These are phyloP conservation scores for Metrosideros polymorpha DNA, from an alignment of 441 rosid species.

Conservation along the genomic window DNA sequence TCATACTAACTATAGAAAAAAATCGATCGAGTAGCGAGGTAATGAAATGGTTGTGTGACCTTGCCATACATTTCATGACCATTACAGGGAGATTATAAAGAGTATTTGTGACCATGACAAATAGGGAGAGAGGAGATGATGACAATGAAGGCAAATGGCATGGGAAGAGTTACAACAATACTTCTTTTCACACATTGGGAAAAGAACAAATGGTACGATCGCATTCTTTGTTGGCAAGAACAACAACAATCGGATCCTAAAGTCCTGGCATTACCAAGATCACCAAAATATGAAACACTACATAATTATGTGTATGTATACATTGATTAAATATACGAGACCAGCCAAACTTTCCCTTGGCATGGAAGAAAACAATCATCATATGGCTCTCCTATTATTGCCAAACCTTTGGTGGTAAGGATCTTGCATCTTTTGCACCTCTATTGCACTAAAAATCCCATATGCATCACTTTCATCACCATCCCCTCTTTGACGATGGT, in stretches of 20 bases:
- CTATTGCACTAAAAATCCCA: constrained; percentile 46
- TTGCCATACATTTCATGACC: neutral
- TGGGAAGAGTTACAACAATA: neutral
- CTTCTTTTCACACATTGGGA: neutral
- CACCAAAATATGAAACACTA: neutral
- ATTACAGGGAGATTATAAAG: neutral
- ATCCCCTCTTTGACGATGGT: neutral
- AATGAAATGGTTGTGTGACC: neutral
- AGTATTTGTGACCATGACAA: neutral
- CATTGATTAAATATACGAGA: neutral
- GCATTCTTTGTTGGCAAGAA: neutral
- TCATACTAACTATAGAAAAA: neutral
- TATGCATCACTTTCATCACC: constrained; percentile 21
- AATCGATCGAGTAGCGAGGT: neutral
- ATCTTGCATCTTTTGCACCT: constrained; percentile 30
- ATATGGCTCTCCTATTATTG: neutral
- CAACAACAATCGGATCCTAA: neutral
- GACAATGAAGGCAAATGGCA: neutral
- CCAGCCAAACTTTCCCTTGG: neutral
- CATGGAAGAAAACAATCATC: neutral
- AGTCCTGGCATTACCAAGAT: neutral
- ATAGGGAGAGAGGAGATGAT: neutral
- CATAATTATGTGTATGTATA: neutral
- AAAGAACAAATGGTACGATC: neutral
- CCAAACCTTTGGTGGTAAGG: constrained; percentile 16